A percentile compares a stretch with the other conserved stretches of the same genome.
Evolutionary conservation across 768 basidiomycete species (phyloP).

Genomic region (Leucocoprinus sp.): DNA sequence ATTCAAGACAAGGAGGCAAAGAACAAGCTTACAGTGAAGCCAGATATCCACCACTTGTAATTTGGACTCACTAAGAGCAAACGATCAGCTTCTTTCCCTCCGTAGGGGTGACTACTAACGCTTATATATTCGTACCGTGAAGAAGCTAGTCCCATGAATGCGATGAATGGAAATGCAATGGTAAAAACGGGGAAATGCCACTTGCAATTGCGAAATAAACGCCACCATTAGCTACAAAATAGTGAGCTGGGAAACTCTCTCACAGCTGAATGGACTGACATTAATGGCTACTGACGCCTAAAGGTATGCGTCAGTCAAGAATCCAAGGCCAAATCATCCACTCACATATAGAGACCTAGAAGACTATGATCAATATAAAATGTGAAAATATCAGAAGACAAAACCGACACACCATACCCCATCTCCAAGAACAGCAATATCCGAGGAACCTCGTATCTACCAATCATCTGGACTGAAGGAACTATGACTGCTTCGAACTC

Average conservation of each 20-base stretch:
- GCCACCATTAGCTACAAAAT: conserved; percentile 28
- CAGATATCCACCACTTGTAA: conserved; percentile 27
- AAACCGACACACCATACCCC: conserved; percentile 31
- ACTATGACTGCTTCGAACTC: conserved; percentile 4
- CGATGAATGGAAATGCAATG: background rate
- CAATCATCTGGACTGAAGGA: background rate
- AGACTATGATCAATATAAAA: background rate
- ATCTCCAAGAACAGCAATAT: conserved; percentile 19
- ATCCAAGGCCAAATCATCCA: background rate
- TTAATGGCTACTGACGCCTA: conserved; percentile 32
- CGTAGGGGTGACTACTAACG: conserved; percentile 20
- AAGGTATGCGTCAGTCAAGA: background rate
- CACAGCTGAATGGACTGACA: conserved; percentile 16
- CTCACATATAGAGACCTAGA: conserved; percentile 30
- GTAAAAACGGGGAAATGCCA: background rate
- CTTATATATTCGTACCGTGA: conserved; percentile 29
- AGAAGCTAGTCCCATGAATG: conserved; percentile 22
- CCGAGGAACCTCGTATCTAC: conserved; percentile 32
- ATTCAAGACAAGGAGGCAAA: background rate
- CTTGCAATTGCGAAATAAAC: conserved; percentile 35
- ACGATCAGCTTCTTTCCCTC: background rate
- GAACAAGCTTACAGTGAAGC: conserved; percentile 17
- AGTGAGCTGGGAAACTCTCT: background rate
- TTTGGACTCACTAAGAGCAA: background rate
- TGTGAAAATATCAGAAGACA: background rate